Conservation (phyloP, 306 rosid genomes). For the Dalbergia oliveri region DNA sequence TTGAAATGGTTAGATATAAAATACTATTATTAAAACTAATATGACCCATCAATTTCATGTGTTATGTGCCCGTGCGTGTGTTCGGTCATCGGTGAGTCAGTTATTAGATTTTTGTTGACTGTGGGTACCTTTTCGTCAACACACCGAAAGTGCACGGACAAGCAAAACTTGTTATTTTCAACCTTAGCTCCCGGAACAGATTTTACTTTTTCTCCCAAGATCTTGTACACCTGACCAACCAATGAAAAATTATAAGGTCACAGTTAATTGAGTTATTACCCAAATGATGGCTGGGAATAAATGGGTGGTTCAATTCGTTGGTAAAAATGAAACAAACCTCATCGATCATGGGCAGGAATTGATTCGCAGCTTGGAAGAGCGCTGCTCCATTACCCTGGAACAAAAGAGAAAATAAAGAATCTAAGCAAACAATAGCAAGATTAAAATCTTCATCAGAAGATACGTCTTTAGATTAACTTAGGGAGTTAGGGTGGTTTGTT, state of each 20-base stretch:
- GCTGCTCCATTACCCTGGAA: constrained; percentile 69
- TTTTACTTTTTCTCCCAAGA: constrained; percentile 73
- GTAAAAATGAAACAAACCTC: constrained; percentile 65
- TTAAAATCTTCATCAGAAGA: background rate
- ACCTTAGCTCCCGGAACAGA: constrained; percentile 79
- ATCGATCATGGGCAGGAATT: constrained; percentile 82
- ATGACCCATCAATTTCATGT: constrained; percentile 16
- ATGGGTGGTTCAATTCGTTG: background rate
- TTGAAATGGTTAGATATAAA: background rate
- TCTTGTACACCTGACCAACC: constrained; percentile 65
- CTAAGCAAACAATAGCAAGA: background rate
- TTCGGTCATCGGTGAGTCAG: background rate
- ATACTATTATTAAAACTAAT: background rate
- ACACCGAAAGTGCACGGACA: constrained; percentile 92
- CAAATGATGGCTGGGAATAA: constrained; percentile 1
- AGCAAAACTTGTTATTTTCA: constrained; percentile 88
- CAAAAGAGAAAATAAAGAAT: constrained; percentile 31
- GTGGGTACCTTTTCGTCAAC: constrained; percentile 85
- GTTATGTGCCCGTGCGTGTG: background rate
- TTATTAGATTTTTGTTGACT: constrained; percentile 36
- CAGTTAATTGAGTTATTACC: constrained; percentile 6
- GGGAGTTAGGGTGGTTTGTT: too few species aligned
- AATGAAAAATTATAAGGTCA: background rate
- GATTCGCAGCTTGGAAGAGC: constrained; percentile 78
- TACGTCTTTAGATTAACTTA: too few species aligned